A percentile compares a stretch with the other conserved stretches of the same genome.
Evolutionary conservation across 2,329 filamentous ascomycete genomes (phyloP).

Genomic region (Aspergillus novofumigatus): DNA sequence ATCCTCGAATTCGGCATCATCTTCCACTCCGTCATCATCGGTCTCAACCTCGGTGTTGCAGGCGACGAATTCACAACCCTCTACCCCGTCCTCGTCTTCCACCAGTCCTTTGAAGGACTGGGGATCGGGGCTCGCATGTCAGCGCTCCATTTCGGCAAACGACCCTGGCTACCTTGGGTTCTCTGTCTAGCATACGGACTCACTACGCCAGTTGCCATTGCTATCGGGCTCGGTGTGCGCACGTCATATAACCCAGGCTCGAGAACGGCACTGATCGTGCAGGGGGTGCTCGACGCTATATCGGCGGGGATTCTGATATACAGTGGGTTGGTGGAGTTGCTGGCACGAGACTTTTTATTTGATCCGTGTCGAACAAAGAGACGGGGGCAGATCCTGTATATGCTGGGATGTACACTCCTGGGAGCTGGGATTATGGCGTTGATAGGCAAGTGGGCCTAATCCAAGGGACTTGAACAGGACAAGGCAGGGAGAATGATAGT

Average conservation of each 20-base stretch:
- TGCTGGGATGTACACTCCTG: slow-evolving; percentile 38
- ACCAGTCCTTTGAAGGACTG: slow-evolving; percentile 61
- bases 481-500: too few species aligned
- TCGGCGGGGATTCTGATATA: slow-evolving; percentile 50
- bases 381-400: slow-evolving; percentile 37
- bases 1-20: slow-evolving; percentile 59
- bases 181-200: slow-evolving; percentile 49
- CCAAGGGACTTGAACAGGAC: too few species aligned
- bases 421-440: slow-evolving; percentile 47
- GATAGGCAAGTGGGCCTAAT: slow-evolving; percentile 49
- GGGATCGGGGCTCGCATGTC: slow-evolving; percentile 60
- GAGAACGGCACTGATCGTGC: slow-evolving; percentile 42
- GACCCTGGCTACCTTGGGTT: slow-evolving; percentile 47
- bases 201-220: slow-evolving; percentile 51
- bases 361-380: slow-evolving; percentile 44
- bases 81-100: slow-evolving; percentile 59
- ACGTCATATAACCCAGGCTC: slow-evolving; percentile 41
- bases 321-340: slow-evolving; percentile 47
- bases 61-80: slow-evolving; percentile 55
- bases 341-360: slow-evolving; percentile 50
- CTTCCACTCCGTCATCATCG: slow-evolving; percentile 62
- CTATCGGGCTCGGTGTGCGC: slow-evolving; percentile 45
- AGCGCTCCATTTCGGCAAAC: slow-evolving; percentile 49
- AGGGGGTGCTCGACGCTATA: slow-evolving; percentile 45
- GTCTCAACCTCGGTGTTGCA: slow-evolving; percentile 58